Conservation (phyloP, 78 protist genomes). For the Dictyostelium purpureum region DNA sequence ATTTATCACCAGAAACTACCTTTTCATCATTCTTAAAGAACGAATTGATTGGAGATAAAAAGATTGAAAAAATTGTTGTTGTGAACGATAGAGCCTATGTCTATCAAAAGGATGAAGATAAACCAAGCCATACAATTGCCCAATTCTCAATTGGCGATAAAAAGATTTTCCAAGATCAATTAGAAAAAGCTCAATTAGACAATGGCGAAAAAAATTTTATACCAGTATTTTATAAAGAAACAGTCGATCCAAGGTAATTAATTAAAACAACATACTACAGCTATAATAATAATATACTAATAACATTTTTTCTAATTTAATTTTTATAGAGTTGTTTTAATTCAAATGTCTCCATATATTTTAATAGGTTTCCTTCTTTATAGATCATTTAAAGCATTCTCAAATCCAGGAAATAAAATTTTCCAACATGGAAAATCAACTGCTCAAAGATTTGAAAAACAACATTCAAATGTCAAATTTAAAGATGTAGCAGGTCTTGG, state of each 20-base stretch:
- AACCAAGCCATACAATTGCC: background rate
- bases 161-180: slow-evolving; percentile 67
- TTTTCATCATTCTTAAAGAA: slow-evolving; percentile 14
- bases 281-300: background rate
- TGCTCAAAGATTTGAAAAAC: slow-evolving; percentile 53
- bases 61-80: slow-evolving; percentile 24
- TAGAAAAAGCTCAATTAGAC: slow-evolving; percentile 44
- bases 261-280: background rate
- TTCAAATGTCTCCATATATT: slow-evolving; percentile 30
- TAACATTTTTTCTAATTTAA: background rate
- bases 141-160: slow-evolving; percentile 68
- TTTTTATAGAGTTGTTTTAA: background rate
- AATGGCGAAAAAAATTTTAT: slow-evolving; percentile 32
- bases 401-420: background rate
- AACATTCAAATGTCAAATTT: slow-evolving; percentile 57
- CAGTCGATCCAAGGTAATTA: background rate
- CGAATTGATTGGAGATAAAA: background rate
- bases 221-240: slow-evolving; percentile 37
- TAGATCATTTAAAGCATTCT: slow-evolving; percentile 15
- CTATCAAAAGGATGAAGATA: background rate
- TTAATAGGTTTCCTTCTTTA: slow-evolving; percentile 12
- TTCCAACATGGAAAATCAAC: slow-evolving; percentile 33
- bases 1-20: background rate
- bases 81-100: background rate
- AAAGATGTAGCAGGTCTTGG: slow-evolving; percentile 94